phyloP scores from a whole-genome alignment of 2,329 filamentous ascomycete genomes.

The Colletotrichum viniferum region DNA sequence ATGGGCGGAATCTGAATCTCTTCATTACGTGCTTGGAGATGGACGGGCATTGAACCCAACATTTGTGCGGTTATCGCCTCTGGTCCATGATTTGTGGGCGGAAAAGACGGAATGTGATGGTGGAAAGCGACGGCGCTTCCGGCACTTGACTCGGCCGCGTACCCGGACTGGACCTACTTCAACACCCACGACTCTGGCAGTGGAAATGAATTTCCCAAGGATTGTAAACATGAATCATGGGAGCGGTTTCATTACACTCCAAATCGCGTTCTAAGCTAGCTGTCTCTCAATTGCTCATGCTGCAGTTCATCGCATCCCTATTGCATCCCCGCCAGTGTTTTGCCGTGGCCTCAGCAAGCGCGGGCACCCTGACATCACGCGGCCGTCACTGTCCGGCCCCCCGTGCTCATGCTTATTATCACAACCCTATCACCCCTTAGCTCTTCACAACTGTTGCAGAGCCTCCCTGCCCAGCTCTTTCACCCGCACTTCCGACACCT shows the following conservation, averaged over 20 bases:
- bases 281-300: neutral
- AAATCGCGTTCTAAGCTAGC: conserved; percentile 3
- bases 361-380: neutral
- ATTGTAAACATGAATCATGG: neutral
- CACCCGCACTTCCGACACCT: conserved; percentile 50
- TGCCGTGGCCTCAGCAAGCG: conserved; percentile 10
- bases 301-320: neutral
- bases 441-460: conserved; percentile 35
- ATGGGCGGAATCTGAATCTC: too few species aligned
- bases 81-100: neutral
- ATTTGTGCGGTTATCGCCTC: too few species aligned
- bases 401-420: neutral
- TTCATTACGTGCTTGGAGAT: too few species aligned
- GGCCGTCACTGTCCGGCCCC: conserved; percentile 1
- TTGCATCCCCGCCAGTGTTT: neutral
- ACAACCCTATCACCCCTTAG: neutral
- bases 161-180: neutral
- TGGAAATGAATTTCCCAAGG: too few species aligned
- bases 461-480: conserved; percentile 53
- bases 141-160: neutral
- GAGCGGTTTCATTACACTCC: conserved; percentile 15
- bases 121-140: neutral
- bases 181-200: too few species aligned
- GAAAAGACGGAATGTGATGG: neutral
- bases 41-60: too few species aligned